Conservation (phyloP, 225 moss, liverwort and hornwort species). For the Pseudisothecium myosuroides region DNA sequence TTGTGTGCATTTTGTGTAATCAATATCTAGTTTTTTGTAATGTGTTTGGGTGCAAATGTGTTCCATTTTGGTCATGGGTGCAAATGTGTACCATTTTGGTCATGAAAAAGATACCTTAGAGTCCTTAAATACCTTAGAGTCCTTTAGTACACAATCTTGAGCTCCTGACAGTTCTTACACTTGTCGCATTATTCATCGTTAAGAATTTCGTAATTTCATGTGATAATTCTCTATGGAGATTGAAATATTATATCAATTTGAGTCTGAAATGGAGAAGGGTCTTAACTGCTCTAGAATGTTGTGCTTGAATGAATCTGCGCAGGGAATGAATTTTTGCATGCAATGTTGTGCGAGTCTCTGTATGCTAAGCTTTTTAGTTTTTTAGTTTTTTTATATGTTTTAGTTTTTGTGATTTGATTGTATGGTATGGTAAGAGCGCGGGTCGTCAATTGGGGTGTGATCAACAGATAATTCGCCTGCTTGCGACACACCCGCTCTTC, state of each 20-base stretch:
- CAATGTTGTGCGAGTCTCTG: background rate
- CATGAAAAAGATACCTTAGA: too few relatives aligned
- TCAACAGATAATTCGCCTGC: conserved; percentile 59
- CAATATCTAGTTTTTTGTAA: background rate
- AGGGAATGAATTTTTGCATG: background rate
- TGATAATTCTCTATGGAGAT: background rate
- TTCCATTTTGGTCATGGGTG: too few relatives aligned
- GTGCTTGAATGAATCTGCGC: background rate
- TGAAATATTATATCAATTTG: background rate
- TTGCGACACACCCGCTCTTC: conserved; percentile 72
- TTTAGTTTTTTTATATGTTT: background rate
- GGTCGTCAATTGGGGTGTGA: background rate
- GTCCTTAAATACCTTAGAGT: background rate
- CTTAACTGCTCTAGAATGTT: background rate
- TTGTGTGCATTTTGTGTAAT: background rate
- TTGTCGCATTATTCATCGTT: background rate
- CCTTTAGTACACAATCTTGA: background rate
- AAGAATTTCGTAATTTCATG: background rate
- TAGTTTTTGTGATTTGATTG: background rate
- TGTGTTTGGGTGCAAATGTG: background rate
- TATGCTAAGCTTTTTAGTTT: background rate
- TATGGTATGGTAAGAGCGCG: background rate
- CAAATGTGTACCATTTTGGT: too few relatives aligned
- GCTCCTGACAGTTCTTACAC: background rate
- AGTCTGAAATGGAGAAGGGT: background rate